Conservation (phyloP, 345 rosid genomes). For the Chamaenerion angustifolium region DNA sequence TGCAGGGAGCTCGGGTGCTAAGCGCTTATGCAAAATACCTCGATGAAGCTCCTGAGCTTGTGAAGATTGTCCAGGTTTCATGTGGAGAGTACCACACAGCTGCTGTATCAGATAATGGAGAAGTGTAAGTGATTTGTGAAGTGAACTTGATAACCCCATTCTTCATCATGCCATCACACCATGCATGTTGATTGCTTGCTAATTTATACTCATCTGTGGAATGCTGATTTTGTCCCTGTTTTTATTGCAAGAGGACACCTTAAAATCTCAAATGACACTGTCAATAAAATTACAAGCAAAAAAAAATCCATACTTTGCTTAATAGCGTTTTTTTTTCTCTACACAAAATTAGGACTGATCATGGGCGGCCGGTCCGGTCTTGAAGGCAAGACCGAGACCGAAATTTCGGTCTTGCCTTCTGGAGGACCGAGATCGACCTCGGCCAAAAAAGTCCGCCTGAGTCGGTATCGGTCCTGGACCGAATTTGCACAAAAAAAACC, state of each 20-base stretch:
- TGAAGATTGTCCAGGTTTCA: slow-evolving; percentile 75
- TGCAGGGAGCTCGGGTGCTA: slow-evolving; percentile 67
- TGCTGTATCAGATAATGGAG: slow-evolving; percentile 75
- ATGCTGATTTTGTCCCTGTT: not conserved
- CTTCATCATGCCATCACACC: not conserved
- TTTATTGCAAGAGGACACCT: not conserved
- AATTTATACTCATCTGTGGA: not conserved
- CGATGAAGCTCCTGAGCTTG: slow-evolving; percentile 90
- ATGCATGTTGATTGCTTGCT: not conserved
- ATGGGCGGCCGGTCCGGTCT: too few species aligned
- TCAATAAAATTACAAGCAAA: too few species aligned
- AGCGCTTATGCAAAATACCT: slow-evolving; percentile 73
- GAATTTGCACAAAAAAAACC: too few species aligned
- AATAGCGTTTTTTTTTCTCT: too few species aligned
- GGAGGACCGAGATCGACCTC: too few species aligned
- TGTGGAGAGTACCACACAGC: slow-evolving; percentile 98
- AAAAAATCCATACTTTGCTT: too few species aligned
- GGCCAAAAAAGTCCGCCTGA: too few species aligned
- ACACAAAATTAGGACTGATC: too few species aligned
- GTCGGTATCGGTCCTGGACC: too few species aligned
- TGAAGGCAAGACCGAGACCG: too few species aligned
- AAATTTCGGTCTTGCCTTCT: too few species aligned
- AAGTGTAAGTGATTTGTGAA: slow-evolving; percentile 81
- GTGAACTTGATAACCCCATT: slow-evolving; percentile 15
- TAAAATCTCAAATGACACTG: too few species aligned